Percentiles rank a stretch among this genome's conserved stretches.
Conservation (phyloP, 2,329 filamentous ascomycete genomes). For the Cryphonectria naterciae region DNA sequence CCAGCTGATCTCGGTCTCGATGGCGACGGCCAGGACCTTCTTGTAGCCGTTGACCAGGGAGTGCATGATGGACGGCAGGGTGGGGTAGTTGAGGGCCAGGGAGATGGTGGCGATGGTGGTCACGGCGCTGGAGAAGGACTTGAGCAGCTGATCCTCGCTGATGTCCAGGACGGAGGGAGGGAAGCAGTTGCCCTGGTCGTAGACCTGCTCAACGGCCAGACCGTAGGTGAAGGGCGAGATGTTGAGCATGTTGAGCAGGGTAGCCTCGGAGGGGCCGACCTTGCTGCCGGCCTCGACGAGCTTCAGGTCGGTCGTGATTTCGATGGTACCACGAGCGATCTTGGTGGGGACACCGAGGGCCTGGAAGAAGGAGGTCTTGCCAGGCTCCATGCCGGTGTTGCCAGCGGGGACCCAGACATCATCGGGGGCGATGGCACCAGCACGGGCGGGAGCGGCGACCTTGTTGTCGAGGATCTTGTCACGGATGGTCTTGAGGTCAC, state of each 20-base stretch:
- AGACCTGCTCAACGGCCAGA: slow-evolving; percentile 95
- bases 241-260: slow-evolving; percentile 99
- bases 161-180: slow-evolving; percentile 85
- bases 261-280: slow-evolving; percentile 98
- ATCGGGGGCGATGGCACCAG: slow-evolving; percentile 89
- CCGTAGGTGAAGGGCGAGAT: slow-evolving; percentile 99
- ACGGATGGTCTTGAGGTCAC: slow-evolving; percentile 87
- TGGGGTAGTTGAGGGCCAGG: slow-evolving; percentile 92
- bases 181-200: slow-evolving; percentile 97
- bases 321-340: slow-evolving; percentile 99
- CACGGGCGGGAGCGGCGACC: slow-evolving; percentile 96
- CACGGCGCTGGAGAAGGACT: slow-evolving; percentile 79
- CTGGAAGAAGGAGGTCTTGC: slow-evolving; percentile 99
- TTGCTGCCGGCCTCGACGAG: slow-evolving; percentile 90
- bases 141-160: slow-evolving; percentile 90
- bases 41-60: slow-evolving; percentile 98
- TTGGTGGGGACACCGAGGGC: slow-evolving; percentile 99
- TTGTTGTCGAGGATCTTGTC: slow-evolving; percentile 96
- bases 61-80: slow-evolving; percentile 94
- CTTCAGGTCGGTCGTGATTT: slow-evolving; percentile 98
- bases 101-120: slow-evolving; percentile 88
- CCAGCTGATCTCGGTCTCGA: slow-evolving; percentile 92
- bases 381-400: slow-evolving; percentile 99
- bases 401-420: slow-evolving; percentile 96
- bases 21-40: slow-evolving; percentile 87